Percentiles rank a stretch among this genome's conserved stretches.
These are phyloP conservation scores for Gloeophyllum trabeum DNA, from an alignment of 768 basidiomycete genomes.

Conservation along the genomic window DNA sequence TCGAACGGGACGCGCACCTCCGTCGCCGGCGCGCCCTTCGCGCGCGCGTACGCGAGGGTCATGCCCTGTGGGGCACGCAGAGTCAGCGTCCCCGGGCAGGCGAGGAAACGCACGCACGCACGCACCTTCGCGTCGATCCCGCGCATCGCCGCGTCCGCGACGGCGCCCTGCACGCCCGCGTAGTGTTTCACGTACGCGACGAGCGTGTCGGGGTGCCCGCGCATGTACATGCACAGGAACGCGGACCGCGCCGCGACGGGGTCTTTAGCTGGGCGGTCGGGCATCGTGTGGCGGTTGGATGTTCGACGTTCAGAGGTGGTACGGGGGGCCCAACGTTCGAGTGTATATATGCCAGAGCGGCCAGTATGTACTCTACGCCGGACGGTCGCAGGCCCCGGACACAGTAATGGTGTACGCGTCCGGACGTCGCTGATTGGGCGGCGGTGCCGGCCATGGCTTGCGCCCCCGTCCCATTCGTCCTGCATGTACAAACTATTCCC, in stretches of 20 bases:
- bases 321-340: too few species aligned
- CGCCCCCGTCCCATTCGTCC: too few species aligned
- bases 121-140: constrained; percentile 55
- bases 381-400: too few species aligned
- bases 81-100: not conserved
- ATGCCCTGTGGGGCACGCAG: constrained; percentile 55
- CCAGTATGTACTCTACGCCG: too few species aligned
- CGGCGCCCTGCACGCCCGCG: constrained; percentile 45
- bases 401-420: too few species aligned
- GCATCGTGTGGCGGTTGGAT: too few species aligned
- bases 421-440: too few species aligned
- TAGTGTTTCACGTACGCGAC: constrained; percentile 77
- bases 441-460: too few species aligned
- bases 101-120: constrained; percentile 1
- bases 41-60: constrained; percentile 53
- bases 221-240: constrained; percentile 82
- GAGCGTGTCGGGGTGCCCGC: constrained; percentile 70
- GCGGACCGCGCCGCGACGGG: constrained; percentile 65
- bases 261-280: too few species aligned
- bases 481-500: too few species aligned
- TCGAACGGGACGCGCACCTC: constrained; percentile 48
- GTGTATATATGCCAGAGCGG: too few species aligned
- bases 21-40: constrained; percentile 27
- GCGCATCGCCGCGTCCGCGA: constrained; percentile 59
- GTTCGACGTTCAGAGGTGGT: too few species aligned